A percentile compares a stretch with the other conserved stretches of the same genome.
Conservation (phyloP, 768 basidiomycete species). For the Candolleomyces aberdarensis region DNA sequence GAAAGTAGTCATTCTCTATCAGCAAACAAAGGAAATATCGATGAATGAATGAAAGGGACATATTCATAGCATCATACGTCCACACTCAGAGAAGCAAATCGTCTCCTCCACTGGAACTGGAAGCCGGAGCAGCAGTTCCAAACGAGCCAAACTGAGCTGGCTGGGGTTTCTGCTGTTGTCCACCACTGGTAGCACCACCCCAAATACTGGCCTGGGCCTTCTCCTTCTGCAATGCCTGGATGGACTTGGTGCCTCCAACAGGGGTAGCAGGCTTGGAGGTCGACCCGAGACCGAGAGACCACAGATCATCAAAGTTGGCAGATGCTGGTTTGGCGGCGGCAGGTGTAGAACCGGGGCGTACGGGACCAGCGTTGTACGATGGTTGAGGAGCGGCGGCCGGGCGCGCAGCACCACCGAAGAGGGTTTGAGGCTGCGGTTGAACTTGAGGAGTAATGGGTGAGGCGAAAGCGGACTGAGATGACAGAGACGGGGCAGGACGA, state of each 20-base stretch:
- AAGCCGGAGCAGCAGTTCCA: constrained; percentile 21
- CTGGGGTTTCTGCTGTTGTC: constrained; percentile 16
- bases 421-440: constrained; percentile 22
- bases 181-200: constrained; percentile 38
- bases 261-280: constrained; percentile 33
- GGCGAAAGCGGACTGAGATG: constrained; percentile 27
- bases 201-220: constrained; percentile 80
- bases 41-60: too few species aligned
- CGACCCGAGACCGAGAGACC: constrained; percentile 74
- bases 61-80: background rate
- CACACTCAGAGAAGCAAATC: constrained; percentile 12
- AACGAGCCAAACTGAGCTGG: constrained; percentile 24
- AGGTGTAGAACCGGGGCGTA: constrained; percentile 21
- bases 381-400: constrained; percentile 11
- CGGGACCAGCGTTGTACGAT: background rate
- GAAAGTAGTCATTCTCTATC: too few species aligned
- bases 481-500: constrained; percentile 34
- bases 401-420: constrained; percentile 29
- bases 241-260: constrained; percentile 57
- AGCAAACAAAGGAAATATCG: too few species aligned
- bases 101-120: constrained; percentile 16
- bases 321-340: constrained; percentile 31
- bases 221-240: constrained; percentile 87
- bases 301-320: constrained; percentile 82
- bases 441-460: constrained; percentile 20